Evolutionary conservation across 331 rosid genomes (phyloP).

Genomic region (Saraca asoca): DNA sequence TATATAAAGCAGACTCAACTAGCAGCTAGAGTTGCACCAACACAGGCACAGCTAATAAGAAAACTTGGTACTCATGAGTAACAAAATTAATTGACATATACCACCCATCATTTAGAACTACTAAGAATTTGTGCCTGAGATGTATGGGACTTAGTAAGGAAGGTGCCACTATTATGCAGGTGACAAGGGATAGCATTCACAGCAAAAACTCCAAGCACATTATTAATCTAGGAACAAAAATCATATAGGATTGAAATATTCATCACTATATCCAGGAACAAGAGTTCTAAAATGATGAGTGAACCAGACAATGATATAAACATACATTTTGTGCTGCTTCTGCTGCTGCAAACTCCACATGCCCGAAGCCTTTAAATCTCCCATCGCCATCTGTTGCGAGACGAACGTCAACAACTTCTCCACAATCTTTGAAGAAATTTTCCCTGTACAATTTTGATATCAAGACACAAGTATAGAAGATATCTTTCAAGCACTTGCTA

Average conservation of each 20-base stretch:
- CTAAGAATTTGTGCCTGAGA: neutral
- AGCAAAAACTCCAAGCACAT: too few relatives aligned
- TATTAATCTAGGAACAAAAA: too few relatives aligned
- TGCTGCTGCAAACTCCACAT: conserved; percentile 71
- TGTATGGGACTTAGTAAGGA: too few relatives aligned
- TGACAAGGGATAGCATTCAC: too few relatives aligned
- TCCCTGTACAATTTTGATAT: conserved; percentile 48
- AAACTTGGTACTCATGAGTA: neutral
- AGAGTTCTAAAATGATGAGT: neutral
- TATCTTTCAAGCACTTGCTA: neutral
- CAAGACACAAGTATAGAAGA: neutral
- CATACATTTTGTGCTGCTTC: conserved; percentile 67
- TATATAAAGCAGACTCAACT: neutral
- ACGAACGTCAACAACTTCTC: conserved; percentile 74
- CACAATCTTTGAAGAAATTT: conserved; percentile 66
- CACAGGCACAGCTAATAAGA: neutral
- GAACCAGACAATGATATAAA: neutral
- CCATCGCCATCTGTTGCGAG: conserved; percentile 51
- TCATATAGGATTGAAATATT: too few relatives aligned
- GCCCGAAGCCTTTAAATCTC: conserved; percentile 74
- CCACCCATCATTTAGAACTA: conserved; percentile 2
- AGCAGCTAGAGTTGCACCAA: neutral
- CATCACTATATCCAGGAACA: too few relatives aligned
- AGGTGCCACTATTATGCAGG: too few relatives aligned
- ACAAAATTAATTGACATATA: neutral